A percentile compares a stretch with the other conserved stretches of the same genome.
phyloP scores from a whole-genome alignment of 352 stramenopile genomes.

The Globisporangium nodosum region DNA sequence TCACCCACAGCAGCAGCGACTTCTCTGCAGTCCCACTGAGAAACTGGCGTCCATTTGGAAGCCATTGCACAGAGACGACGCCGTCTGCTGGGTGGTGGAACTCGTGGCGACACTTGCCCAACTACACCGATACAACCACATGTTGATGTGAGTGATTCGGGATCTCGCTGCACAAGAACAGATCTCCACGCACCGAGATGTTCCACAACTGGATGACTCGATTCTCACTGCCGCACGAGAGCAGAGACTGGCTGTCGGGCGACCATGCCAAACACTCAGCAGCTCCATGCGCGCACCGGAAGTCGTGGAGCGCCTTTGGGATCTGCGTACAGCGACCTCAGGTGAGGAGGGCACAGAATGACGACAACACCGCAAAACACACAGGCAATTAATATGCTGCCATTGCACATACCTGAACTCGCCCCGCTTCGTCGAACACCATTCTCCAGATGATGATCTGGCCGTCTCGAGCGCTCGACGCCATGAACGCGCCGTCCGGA shows the following conservation, averaged over 20 bases:
- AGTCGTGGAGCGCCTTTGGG: constrained; percentile 26
- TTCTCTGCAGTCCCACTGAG: constrained; percentile 69
- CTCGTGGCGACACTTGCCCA: constrained; percentile 19
- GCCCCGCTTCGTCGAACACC: constrained; percentile 11
- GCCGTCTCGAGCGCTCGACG: constrained; percentile 72
- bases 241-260: constrained; percentile 45
- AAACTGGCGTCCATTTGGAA: constrained; percentile 54
- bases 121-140: neutral
- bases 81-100: constrained; percentile 55
- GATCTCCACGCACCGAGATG: constrained; percentile 24
- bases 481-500: constrained; percentile 66
- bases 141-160: neutral
- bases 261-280: constrained; percentile 66
- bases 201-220: constrained; percentile 67
- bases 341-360: neutral
- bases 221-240: constrained; percentile 46
- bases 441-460: constrained; percentile 74
- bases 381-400: neutral
- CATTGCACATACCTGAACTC: neutral
- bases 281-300: constrained; percentile 41
- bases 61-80: constrained; percentile 48
- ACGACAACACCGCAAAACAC: neutral
- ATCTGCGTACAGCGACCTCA: constrained; percentile 4
- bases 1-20: constrained; percentile 73
- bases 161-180: neutral